Evolutionary conservation across 495 filamentous ascomycete genomes (phyloP).

Genomic region (Xylaria sp.): DNA sequence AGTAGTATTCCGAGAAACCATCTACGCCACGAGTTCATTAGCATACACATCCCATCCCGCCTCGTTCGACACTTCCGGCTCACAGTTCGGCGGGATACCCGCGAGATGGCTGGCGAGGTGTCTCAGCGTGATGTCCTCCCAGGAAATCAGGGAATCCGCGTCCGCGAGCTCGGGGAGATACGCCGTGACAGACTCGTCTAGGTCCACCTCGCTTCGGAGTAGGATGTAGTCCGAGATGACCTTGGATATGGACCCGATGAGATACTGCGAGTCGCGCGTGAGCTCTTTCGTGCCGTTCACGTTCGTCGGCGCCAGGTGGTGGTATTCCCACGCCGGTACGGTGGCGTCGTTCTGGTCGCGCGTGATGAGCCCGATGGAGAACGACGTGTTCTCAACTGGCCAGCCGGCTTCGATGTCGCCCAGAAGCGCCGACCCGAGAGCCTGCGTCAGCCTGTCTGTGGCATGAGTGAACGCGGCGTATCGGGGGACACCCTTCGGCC

Average conservation of each 20-base stretch:
- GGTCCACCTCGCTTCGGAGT: slow-evolving; percentile 30
- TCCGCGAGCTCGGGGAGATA: slow-evolving; percentile 54
- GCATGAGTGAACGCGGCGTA: background rate
- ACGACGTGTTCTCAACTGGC: slow-evolving; percentile 27
- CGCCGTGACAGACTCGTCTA: slow-evolving; percentile 47
- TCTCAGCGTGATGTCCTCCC: slow-evolving; percentile 57
- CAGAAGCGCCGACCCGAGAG: background rate
- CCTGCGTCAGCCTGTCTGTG: background rate
- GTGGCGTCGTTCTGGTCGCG: background rate
- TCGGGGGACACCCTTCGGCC: background rate
- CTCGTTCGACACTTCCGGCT: background rate
- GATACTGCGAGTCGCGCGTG: slow-evolving; percentile 39
- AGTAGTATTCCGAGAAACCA: slow-evolving; percentile 41
- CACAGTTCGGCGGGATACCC: slow-evolving; percentile 50
- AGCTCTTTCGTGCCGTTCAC: slow-evolving; percentile 37
- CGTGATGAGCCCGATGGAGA: slow-evolving; percentile 29
- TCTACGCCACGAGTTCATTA: slow-evolving; percentile 20
- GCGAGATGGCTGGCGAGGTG: slow-evolving; percentile 54
- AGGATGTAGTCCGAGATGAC: slow-evolving; percentile 40
- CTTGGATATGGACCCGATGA: slow-evolving; percentile 43
- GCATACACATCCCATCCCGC: background rate
- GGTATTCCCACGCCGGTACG: slow-evolving; percentile 41
- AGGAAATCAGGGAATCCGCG: slow-evolving; percentile 42
- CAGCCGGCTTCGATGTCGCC: slow-evolving; percentile 27
- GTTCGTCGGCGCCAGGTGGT: slow-evolving; percentile 37